Conservation (phyloP, 257 asterid genomes). For the Nicotiana attenuata region DNA sequence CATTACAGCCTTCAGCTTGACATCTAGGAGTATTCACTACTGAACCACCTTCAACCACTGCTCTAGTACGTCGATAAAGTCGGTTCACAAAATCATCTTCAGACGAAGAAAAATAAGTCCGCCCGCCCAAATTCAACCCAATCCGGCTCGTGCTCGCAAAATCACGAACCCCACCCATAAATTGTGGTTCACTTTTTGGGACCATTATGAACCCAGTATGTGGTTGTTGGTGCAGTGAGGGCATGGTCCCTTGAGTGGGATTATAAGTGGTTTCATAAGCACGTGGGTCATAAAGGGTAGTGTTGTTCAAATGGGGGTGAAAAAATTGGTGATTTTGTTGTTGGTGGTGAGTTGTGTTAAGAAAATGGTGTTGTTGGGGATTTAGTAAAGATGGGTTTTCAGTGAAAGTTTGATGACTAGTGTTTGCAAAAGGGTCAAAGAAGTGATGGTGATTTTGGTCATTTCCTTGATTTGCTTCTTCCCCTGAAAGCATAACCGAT, state of each 20-base stretch:
- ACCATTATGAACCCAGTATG: slow-evolving; percentile 54
- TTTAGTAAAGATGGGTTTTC: slow-evolving; percentile 20
- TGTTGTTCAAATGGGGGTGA: slow-evolving; percentile 27
- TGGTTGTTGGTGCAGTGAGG: slow-evolving; percentile 48
- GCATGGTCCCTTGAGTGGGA: slow-evolving; percentile 33
- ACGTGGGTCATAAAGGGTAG: slow-evolving; percentile 49
- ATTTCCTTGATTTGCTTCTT: slow-evolving; percentile 42
- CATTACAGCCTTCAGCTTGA: slow-evolving; percentile 94
- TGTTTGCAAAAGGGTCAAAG: slow-evolving; percentile 44
- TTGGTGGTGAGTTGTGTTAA: neutral
- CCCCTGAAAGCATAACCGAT: slow-evolving; percentile 56
- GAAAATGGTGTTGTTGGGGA: slow-evolving; percentile 42
- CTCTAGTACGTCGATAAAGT: slow-evolving; percentile 89
- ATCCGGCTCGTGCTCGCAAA: slow-evolving; percentile 25
- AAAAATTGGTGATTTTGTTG: slow-evolving; percentile 33
- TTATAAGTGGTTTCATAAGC: slow-evolving; percentile 27
- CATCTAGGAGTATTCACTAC: slow-evolving; percentile 64
- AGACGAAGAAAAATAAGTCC: slow-evolving; percentile 87
- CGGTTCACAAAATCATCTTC: slow-evolving; percentile 98
- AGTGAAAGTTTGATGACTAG: slow-evolving; percentile 28
- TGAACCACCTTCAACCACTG: slow-evolving; percentile 62
- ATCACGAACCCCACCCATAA: slow-evolving; percentile 27
- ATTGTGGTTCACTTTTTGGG: slow-evolving; percentile 76
- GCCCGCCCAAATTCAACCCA: slow-evolving; percentile 82
- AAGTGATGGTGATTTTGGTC: slow-evolving; percentile 43